Evolutionary conservation across 2,329 filamentous ascomycete species (phyloP).

Genomic region (Aspergillus flavus): DNA sequence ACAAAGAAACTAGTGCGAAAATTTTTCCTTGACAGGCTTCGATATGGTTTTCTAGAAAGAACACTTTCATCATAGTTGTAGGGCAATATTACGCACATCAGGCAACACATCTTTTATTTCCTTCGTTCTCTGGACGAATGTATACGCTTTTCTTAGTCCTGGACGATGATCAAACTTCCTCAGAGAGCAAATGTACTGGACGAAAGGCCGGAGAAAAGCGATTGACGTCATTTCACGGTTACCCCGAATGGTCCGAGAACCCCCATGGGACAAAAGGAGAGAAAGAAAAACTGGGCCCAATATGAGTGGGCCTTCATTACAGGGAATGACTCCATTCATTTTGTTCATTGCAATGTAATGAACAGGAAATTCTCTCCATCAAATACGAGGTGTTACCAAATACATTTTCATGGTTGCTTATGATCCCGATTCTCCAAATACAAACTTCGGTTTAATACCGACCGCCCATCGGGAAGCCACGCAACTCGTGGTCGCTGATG

Average conservation of each 20-base stretch:
- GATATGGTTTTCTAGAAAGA: constrained; percentile 10
- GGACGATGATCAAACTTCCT: constrained; percentile 1
- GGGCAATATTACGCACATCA: not conserved
- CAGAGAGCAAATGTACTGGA: not conserved
- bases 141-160: not conserved
- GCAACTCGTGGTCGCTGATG: constrained; percentile 19
- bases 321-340: not conserved
- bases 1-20: not conserved
- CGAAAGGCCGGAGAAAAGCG: not conserved
- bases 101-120: not conserved
- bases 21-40: constrained; percentile 6
- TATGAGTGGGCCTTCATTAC: not conserved
- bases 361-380: not conserved
- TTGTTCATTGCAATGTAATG: not conserved
- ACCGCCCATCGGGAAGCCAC: constrained; percentile 20
- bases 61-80: not conserved
- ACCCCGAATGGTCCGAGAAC: not conserved
- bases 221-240: constrained; percentile 8
- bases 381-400: not conserved
- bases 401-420: not conserved
- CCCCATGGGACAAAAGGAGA: not conserved
- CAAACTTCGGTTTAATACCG: constrained; percentile 7
- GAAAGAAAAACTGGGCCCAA: not conserved
- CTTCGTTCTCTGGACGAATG: not conserved
- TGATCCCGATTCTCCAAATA: not conserved